Percentiles rank a stretch among this genome's conserved stretches.
These are phyloP conservation scores for Starmerella sirachaensis DNA, from an alignment of 805 yeast genomes.

Conservation along the genomic window DNA sequence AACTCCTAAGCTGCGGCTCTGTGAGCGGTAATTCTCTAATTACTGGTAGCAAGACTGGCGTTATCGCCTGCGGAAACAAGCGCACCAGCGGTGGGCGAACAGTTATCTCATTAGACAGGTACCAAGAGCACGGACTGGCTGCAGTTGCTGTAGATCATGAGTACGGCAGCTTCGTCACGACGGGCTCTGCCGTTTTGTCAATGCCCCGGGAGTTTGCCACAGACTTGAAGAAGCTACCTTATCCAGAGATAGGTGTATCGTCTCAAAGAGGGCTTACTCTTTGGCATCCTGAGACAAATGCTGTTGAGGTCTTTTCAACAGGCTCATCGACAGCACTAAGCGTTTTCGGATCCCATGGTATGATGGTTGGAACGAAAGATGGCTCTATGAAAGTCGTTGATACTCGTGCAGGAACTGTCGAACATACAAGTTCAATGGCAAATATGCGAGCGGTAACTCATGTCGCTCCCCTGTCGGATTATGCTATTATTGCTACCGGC, in stretches of 20 bases:
- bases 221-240: background rate
- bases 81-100: slow-evolving; percentile 6
- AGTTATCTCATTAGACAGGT: slow-evolving; percentile 1
- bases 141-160: slow-evolving; percentile 13
- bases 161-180: slow-evolving; percentile 4
- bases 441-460: slow-evolving; percentile 12
- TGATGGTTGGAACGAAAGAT: slow-evolving; percentile 4
- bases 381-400: slow-evolving; percentile 1
- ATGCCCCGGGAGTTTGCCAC: slow-evolving; percentile 4
- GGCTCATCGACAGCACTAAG: slow-evolving; percentile 4
- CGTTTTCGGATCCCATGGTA: background rate
- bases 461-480: slow-evolving; percentile 1
- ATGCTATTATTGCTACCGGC: slow-evolving; percentile 9
- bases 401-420: background rate
- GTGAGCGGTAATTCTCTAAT: background rate
- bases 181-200: background rate
- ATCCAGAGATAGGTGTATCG: background rate
- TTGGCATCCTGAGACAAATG: background rate
- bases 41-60: slow-evolving; percentile 12
- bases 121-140: background rate
- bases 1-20: background rate
- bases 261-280: background rate
- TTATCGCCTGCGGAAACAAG: background rate
- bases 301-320: background rate
- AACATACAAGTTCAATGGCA: background rate